Percentiles rank a stretch among this genome's conserved stretches.
Evolutionary conservation across 768 basidiomycete species (phyloP).

Genomic region (Ramaria rubella): DNA sequence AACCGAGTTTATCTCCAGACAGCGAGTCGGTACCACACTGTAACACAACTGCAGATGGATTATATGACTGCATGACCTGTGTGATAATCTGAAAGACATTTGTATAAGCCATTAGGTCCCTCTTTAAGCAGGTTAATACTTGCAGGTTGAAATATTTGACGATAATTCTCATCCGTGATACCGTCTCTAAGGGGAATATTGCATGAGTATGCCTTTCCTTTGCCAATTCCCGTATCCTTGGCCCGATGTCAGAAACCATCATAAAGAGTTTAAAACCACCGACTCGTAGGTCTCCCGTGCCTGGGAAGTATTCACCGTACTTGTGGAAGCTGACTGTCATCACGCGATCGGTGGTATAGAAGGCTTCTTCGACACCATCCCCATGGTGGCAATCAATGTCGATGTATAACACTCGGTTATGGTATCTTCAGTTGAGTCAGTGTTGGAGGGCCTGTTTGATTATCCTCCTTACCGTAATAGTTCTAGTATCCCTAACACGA

Average conservation of each 20-base stretch:
- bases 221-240: conserved; percentile 87
- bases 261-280: conserved; percentile 21
- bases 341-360: conserved; percentile 97
- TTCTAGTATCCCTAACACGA: conserved; percentile 94
- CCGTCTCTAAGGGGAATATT: conserved; percentile 96
- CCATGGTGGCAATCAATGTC: conserved; percentile 99
- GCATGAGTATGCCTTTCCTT: conserved; percentile 89
- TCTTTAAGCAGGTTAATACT: conserved; percentile 22
- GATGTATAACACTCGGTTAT: conserved; percentile 91
- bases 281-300: conserved; percentile 93
- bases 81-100: conserved; percentile 62
- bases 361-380: conserved; percentile 98
- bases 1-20: conserved; percentile 92
- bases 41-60: conserved; percentile 90
- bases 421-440: conserved; percentile 51
- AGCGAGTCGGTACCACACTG: conserved; percentile 98
- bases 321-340: conserved; percentile 99
- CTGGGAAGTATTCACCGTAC: conserved; percentile 98
- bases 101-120: not conserved
- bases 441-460: not conserved
- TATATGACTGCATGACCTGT: conserved; percentile 90
- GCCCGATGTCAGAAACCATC: not conserved
- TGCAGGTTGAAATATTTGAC: conserved; percentile 92
- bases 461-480: conserved; percentile 58
- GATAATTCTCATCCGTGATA: conserved; percentile 91